These are phyloP conservation scores for Fragilariopsis cylindrus DNA, from an alignment of 108 stramenopile genomes.

Conservation along the genomic window DNA sequence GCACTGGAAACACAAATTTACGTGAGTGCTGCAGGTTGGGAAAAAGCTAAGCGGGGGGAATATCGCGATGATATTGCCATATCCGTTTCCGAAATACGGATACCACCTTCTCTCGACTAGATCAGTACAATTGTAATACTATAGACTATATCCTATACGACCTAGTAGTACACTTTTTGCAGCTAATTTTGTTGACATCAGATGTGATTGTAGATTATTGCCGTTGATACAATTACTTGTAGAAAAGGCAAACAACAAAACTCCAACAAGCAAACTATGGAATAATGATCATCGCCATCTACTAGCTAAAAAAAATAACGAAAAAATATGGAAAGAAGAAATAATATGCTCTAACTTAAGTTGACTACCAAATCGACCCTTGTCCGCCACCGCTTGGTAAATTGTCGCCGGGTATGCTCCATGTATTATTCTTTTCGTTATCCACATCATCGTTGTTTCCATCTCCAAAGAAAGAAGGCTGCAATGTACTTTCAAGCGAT, in stretches of 20 bases:
- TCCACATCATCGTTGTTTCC: not conserved
- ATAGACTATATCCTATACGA: no score
- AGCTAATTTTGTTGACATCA: no score
- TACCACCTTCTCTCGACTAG: slow-evolving; percentile 23
- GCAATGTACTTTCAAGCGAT: slow-evolving; percentile 4
- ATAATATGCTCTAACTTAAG: not conserved
- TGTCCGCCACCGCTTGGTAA: slow-evolving; percentile 13
- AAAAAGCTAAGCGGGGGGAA: slow-evolving; percentile 64
- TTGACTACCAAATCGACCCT: slow-evolving; percentile 16
- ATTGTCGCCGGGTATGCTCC: not conserved
- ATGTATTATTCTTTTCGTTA: slow-evolving; percentile 7
- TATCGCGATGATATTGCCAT: slow-evolving; percentile 90
- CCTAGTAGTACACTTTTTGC: no score
- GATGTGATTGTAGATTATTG: no score
- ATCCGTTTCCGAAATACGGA: slow-evolving; percentile 46
- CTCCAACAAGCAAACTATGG: no score
- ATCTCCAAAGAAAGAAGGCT: slow-evolving; percentile 19
- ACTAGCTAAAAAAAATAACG: no score
- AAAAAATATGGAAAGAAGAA: not conserved
- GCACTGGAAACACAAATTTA: slow-evolving; percentile 77
- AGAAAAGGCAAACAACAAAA: no score
- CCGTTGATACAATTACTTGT: no score
- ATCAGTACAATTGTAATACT: no score
- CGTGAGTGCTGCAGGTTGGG: slow-evolving; percentile 74
- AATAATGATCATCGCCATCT: no score